phyloP scores from a whole-genome alignment of 805 yeast genomes.

The Lipomyces japonicus region DNA sequence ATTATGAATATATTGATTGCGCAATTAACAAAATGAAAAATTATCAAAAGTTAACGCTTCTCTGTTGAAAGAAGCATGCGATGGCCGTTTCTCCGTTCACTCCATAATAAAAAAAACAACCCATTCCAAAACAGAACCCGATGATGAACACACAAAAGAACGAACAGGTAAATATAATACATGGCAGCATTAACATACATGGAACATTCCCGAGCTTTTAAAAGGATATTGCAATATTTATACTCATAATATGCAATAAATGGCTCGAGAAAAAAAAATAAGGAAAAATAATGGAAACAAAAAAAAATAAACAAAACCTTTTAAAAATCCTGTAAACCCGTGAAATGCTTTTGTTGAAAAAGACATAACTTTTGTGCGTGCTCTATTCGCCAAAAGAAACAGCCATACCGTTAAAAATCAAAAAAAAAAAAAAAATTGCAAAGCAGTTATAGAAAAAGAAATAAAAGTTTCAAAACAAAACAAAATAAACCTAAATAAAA shows the following conservation, averaged over 20 bases:
- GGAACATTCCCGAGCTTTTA: background rate
- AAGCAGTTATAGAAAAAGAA: background rate
- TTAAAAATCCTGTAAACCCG: constrained; percentile 14
- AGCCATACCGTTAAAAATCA: constrained; percentile 9
- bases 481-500: constrained; percentile 1
- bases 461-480: background rate
- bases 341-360: constrained; percentile 29
- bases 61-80: constrained; percentile 17
- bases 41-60: background rate
- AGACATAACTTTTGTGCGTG: constrained; percentile 22
- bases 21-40: background rate
- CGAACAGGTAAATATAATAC: background rate
- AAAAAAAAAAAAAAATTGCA: constrained; percentile 2
- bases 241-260: background rate
- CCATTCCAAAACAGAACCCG: background rate
- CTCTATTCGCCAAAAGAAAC: constrained; percentile 17
- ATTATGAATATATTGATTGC: background rate
- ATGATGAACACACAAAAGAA: background rate
- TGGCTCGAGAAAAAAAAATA: background rate
- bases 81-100: constrained; percentile 14
- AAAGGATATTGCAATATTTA: too few species aligned
- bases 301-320: background rate
- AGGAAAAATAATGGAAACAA: background rate
- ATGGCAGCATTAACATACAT: background rate
- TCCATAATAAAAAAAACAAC: constrained; percentile 1